Evolutionary conservation across 495 filamentous ascomycete species (phyloP).

Genomic region (Podospora bellae-mahoneyi): DNA sequence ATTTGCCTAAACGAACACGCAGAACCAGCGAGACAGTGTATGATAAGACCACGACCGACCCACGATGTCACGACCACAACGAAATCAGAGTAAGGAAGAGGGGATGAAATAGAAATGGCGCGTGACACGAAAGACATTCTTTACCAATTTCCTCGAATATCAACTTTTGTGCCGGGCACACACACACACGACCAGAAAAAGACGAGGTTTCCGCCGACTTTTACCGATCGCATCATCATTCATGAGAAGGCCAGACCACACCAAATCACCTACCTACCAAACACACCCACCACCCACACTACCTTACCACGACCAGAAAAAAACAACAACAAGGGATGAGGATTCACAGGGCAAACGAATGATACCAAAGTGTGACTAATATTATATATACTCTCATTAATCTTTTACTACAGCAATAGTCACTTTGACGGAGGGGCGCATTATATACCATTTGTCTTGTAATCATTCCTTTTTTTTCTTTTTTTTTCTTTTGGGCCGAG

Average conservation of each 20-base stretch:
- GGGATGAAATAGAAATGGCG: neutral
- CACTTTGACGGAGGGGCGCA: neutral
- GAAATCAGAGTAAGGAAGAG: neutral
- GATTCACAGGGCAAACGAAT: neutral
- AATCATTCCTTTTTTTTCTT: slow-evolving; percentile 12
- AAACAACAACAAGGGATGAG: slow-evolving; percentile 11
- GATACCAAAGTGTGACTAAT: neutral
- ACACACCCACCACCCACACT: neutral
- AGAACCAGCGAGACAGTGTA: neutral
- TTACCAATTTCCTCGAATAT: neutral
- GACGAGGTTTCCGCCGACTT: neutral
- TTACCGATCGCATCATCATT: neutral
- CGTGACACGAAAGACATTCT: neutral
- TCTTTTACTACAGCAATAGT: neutral
- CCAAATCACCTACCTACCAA: neutral
- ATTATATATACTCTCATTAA: neutral
- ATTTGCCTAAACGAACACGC: slow-evolving; percentile 32
- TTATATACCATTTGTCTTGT: slow-evolving; percentile 4
- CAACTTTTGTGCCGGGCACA: neutral
- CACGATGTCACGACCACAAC: slow-evolving; percentile 1
- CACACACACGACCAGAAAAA: neutral
- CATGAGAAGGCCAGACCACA: neutral
- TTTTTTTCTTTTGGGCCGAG: slow-evolving; percentile 2
- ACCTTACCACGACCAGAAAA: neutral
- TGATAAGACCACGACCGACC: slow-evolving; percentile 6